Base-by-base conservation (phyloP, 768 basidiomycete species). In the Panellus pusillus region DNA sequence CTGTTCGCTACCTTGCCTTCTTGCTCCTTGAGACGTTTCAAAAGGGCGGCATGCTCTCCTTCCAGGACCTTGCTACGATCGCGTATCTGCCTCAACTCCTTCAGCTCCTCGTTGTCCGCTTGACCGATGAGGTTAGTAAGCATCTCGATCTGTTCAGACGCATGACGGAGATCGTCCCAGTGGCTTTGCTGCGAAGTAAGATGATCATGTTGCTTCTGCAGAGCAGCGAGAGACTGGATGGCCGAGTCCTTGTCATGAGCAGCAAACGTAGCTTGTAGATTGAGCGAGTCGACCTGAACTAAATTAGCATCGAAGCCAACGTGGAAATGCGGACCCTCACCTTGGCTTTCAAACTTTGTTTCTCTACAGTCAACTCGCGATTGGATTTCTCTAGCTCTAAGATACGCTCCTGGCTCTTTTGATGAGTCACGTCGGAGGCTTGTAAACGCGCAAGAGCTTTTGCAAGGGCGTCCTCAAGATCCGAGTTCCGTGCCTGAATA, bases 101-200 rank as follows among this genome's bases (percentile, higher is more conserved):
- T 79, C 44, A 90, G 61, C 62, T 93, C 91, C 44, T 87, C 86
- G 59, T 80, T 83, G 58, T 88, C 86, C 11, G 75, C 76, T 62
- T 84, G 82, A 4, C 79, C 76, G 52, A 91, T 76, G 35, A 85
- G 71, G 44, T 70, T 77, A 18, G 85, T 76, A 32, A 93, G 79
- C 44, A 75, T 64, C 50, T 89, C 86, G 28, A 93, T 81, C 67
- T 92, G 87, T 62, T 90, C 87, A 3, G 83, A 77, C 1, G 84
- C 79, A 43, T 79, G 81, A 24, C 77, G 84, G 18, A 92, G 75
- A 40, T 84, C 81, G n/a, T 89, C 87, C 90, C 88, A 91, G 49
- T 88, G 82, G n/a, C 68, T 74, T 63, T 88, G 85, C 59, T 92
- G 87, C 20, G 79, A 71, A 1, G 74, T 43, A 15, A 89, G 71